These are phyloP conservation scores for Diaporthe citrichinensis DNA, from an alignment of 2,329 filamentous ascomycete species.

Conservation along the genomic window DNA sequence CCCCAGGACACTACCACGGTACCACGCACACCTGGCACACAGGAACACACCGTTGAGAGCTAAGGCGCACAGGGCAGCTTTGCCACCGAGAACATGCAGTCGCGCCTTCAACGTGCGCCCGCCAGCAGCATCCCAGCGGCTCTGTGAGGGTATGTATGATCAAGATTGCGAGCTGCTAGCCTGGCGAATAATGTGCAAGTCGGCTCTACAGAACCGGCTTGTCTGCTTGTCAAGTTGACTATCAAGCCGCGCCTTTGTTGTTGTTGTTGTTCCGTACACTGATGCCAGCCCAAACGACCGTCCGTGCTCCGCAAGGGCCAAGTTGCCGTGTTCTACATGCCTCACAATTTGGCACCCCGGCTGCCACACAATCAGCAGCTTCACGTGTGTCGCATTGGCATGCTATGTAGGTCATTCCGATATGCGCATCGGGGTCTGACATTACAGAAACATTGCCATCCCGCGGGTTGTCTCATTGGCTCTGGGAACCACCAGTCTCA, in stretches of 20 bases:
- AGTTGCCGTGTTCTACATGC: constrained; percentile 24
- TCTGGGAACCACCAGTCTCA: constrained; percentile 27
- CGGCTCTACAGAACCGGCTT: neutral
- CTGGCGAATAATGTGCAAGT: neutral
- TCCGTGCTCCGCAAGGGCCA: constrained; percentile 15
- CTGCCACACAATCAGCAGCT: constrained; percentile 29
- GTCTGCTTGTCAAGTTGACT: neutral
- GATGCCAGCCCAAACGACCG: neutral
- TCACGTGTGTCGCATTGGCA: constrained; percentile 23
- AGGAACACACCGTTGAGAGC: constrained; percentile 20
- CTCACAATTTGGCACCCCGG: neutral
- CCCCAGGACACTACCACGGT: constrained; percentile 29
- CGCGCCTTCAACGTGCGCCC: constrained; percentile 19
- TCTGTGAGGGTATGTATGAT: constrained; percentile 3
- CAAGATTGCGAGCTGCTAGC: constrained; percentile 1
- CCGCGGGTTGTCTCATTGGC: constrained; percentile 30
- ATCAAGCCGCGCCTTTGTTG: constrained; percentile 19
- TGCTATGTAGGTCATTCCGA: constrained; percentile 20
- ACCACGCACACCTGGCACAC: constrained; percentile 10
- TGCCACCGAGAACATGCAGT: constrained; percentile 8
- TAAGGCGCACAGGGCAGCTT: constrained; percentile 31
- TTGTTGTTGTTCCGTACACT: constrained; percentile 12
- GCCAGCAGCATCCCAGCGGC: constrained; percentile 24
- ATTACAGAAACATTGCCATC: constrained; percentile 31
- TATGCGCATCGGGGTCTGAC: constrained; percentile 36